Base-by-base conservation (phyloP, 2,329 filamentous ascomycete species). In the Fusarium nygamai region DNA sequence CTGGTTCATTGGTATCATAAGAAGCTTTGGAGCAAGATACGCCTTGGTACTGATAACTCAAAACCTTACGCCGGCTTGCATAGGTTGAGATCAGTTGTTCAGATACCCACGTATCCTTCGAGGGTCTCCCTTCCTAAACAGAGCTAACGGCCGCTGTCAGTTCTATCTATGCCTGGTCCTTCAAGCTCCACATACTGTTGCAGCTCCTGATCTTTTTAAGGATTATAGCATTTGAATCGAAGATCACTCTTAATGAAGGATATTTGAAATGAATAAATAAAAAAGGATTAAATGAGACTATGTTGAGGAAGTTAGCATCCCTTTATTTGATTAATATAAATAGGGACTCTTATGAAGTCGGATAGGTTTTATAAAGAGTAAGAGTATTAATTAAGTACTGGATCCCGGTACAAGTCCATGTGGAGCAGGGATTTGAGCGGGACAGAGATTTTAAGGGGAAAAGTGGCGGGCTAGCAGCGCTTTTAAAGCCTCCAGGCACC, bases 221-320 rank as follows among this genome's bases (percentile, higher is more conserved):
- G 0, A 19, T n/a, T 44, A 24, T 8, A 19, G n/a, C 16, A 12
- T 12, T 24, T 10, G 0, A 24, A 44, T 24, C n/a, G 0, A 24
- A 8, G 6, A 6, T 44, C 16, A 12, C 16, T 44, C 4, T 22
- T 19, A 19, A 24, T 11, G 5, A 24, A 44, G 11, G 2, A 24
- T 12, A 8, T 12, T 24, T 44, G n/a, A 17, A 12, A 24, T 6
- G 22, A n/a, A 16, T 6, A n/a, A 43, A 16, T 17, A 43, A 16
- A 43, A 41, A 10, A 43, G 13, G 17, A 38, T 24, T 8, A 11
- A 17, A 17, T 14, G 4, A 22, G 9, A 43, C n/a, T 8, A 24
- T 17, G 4, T 16, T 4, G 3, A 43, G 14, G 10, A 17, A 43
- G 14, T 17, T 7, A 11, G 16, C 8, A 24, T 24, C 6, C 8